Conservation (phyloP, 2,329 filamentous ascomycete species). For the Alternaria sp. region DNA sequence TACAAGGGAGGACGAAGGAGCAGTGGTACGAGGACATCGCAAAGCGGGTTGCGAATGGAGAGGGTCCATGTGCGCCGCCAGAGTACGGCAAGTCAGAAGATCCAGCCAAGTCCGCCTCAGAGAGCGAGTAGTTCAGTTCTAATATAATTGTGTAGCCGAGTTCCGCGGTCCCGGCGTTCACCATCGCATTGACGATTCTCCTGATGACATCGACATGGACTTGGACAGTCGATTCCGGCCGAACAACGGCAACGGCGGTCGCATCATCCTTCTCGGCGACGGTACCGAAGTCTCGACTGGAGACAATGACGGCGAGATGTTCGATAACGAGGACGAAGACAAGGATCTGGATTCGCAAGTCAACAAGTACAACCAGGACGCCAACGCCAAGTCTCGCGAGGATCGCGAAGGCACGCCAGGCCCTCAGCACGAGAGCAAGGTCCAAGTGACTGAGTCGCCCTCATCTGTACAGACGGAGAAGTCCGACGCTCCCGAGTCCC, state of each 20-base stretch:
- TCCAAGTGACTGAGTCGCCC: constrained; percentile 42
- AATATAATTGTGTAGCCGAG: constrained; percentile 53
- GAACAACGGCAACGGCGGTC: constrained; percentile 69
- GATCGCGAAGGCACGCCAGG: constrained; percentile 37
- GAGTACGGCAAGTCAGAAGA: constrained; percentile 90
- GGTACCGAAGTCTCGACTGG: constrained; percentile 91
- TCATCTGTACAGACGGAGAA: constrained; percentile 48
- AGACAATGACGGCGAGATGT: constrained; percentile 90
- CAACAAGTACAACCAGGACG: constrained; percentile 61
- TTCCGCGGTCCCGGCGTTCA: constrained; percentile 59
- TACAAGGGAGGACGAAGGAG: constrained; percentile 91
- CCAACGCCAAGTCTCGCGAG: constrained; percentile 26
- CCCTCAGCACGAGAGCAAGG: constrained; percentile 22
- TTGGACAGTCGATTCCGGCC: constrained; percentile 71
- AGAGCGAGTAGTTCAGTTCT: constrained; percentile 46
- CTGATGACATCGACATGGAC: constrained; percentile 73
- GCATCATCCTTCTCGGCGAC: constrained; percentile 94
- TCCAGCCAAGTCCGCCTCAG: constrained; percentile 42
- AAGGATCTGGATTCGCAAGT: constrained; percentile 87
- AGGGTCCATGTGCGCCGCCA: constrained; percentile 96
- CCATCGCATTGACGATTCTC: constrained; percentile 57
- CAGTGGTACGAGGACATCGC: constrained; percentile 98
- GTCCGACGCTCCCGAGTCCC: constrained; percentile 29
- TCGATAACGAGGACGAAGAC: constrained; percentile 86
- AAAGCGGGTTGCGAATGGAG: constrained; percentile 91